These are phyloP conservation scores for Colletotrichum orbiculare DNA, from an alignment of 2,329 filamentous ascomycete genomes.

Conservation along the genomic window DNA sequence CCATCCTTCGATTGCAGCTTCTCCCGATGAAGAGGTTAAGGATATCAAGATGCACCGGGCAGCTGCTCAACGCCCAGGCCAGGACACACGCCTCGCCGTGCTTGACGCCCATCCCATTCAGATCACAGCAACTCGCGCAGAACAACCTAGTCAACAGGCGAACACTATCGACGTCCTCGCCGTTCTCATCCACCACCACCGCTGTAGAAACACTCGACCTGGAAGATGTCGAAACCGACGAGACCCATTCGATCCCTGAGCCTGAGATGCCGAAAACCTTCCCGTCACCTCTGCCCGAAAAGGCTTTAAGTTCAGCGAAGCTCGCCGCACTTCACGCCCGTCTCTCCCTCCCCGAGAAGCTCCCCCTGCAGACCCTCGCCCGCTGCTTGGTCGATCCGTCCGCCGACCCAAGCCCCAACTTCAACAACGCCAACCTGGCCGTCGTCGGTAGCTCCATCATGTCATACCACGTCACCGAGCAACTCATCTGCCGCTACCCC, in stretches of 20 bases:
- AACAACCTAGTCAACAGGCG: slow-evolving; percentile 13
- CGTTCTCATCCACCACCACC: slow-evolving; percentile 18
- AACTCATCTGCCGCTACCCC: slow-evolving; percentile 88
- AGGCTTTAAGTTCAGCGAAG: slow-evolving; percentile 81
- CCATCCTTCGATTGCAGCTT: not conserved
- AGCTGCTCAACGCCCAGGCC: slow-evolving; percentile 50
- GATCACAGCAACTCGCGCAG: slow-evolving; percentile 26
- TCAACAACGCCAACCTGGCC: slow-evolving; percentile 90
- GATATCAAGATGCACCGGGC: slow-evolving; percentile 54
- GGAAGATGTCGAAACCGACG: slow-evolving; percentile 43
- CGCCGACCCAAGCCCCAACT: slow-evolving; percentile 80
- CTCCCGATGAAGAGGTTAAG: slow-evolving; percentile 55
- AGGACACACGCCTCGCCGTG: slow-evolving; percentile 32
- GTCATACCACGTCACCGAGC: slow-evolving; percentile 89
- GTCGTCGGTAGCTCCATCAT: slow-evolving; percentile 85
- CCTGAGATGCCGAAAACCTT: slow-evolving; percentile 48
- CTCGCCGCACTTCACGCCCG: slow-evolving; percentile 92
- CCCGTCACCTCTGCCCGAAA: slow-evolving; percentile 77
- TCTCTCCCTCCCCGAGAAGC: slow-evolving; percentile 81
- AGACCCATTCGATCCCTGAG: slow-evolving; percentile 39
- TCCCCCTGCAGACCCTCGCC: slow-evolving; percentile 88
- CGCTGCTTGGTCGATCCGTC: slow-evolving; percentile 87
- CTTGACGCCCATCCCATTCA: slow-evolving; percentile 36
- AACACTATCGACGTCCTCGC: slow-evolving; percentile 19
- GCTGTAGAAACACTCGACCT: slow-evolving; percentile 28